These are phyloP conservation scores for Boletus vermiculosoides DNA, from an alignment of 768 basidiomycete genomes.

Conservation along the genomic window DNA sequence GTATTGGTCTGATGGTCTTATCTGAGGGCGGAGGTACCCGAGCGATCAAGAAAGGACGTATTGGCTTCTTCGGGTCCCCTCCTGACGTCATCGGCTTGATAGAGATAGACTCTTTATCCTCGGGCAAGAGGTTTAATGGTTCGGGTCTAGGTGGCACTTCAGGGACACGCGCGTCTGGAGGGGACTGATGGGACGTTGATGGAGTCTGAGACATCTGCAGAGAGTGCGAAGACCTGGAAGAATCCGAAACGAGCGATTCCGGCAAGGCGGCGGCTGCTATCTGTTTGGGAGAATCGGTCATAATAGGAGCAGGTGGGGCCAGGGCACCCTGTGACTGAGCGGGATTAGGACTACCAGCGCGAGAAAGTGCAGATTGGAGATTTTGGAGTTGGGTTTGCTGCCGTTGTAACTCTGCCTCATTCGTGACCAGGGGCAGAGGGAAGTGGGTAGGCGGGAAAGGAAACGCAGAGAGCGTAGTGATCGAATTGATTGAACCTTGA, in stretches of 20 bases:
- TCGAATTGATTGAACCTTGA: slow-evolving; percentile 41
- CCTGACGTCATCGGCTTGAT: neutral
- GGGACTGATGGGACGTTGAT: slow-evolving; percentile 4
- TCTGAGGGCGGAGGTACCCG: slow-evolving; percentile 17
- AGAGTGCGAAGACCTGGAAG: slow-evolving; percentile 1
- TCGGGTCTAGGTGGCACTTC: neutral
- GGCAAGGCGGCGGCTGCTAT: slow-evolving; percentile 2
- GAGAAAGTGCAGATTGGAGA: slow-evolving; percentile 16
- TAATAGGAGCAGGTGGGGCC: slow-evolving; percentile 6
- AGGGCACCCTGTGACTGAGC: neutral
- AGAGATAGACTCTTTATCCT: neutral
- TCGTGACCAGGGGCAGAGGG: slow-evolving; percentile 51
- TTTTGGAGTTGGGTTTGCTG: slow-evolving; percentile 28
- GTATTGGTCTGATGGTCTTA: slow-evolving; percentile 13
- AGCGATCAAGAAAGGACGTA: slow-evolving; percentile 25
- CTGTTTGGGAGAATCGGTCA: slow-evolving; percentile 25
- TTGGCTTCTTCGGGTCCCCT: slow-evolving; percentile 12
- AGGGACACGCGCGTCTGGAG: neutral
- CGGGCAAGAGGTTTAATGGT: neutral
- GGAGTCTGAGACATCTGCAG: slow-evolving; percentile 7
- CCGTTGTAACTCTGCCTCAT: slow-evolving; percentile 25
- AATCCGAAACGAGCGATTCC: slow-evolving; percentile 4
- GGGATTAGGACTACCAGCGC: slow-evolving; percentile 17
- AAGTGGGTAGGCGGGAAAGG: slow-evolving; percentile 72
- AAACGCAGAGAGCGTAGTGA: slow-evolving; percentile 72